These are phyloP conservation scores for Suhomyces kunorum DNA, from an alignment of 1,139 yeast genomes.

Conservation along the genomic window DNA sequence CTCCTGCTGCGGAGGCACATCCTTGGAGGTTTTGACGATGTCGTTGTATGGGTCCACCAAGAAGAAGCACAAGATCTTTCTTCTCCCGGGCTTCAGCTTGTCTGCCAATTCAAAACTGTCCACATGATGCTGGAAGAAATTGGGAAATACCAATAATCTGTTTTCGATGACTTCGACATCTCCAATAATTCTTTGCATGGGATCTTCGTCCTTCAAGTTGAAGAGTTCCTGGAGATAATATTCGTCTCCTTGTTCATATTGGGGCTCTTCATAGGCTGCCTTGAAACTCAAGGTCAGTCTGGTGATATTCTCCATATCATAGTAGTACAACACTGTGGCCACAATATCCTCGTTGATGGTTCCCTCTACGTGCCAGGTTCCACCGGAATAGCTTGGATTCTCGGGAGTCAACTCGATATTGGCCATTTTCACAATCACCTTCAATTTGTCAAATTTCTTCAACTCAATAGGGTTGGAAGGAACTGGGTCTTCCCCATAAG, in stretches of 20 bases:
- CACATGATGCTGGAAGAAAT: conserved; percentile 42
- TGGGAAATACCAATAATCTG: conserved; percentile 41
- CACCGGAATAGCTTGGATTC: conserved; percentile 41
- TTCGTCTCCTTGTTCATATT: conserved; percentile 39
- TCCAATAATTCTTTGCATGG: conserved; percentile 22
- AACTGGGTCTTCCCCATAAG: conserved; percentile 2
- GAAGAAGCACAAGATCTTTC: conserved; percentile 45
- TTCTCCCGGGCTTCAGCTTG: conserved; percentile 36
- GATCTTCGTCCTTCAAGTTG: conserved; percentile 1
- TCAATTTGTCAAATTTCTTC: conserved; percentile 24
- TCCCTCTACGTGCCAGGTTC: conserved; percentile 51
- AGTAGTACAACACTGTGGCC: conserved; percentile 45
- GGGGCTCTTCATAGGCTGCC: conserved; percentile 34
- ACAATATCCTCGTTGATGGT: conserved; percentile 45
- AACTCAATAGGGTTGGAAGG: conserved; percentile 22
- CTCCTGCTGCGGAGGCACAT: conserved; percentile 45
- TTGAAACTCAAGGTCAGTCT: conserved; percentile 39
- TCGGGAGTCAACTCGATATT: conserved; percentile 47
- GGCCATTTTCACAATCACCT: conserved; percentile 45
- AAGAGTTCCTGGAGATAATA: conserved; percentile 26
- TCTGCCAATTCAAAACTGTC: conserved; percentile 41
- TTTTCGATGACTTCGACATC: conserved; percentile 27
- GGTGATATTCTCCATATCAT: conserved; percentile 43
- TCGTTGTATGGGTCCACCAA: conserved; percentile 41
- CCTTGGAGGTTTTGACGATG: conserved; percentile 29